A percentile compares a stretch with the other conserved stretches of the same genome.
These are phyloP conservation scores for Ogataea paraovalis DNA, from an alignment of 805 yeast species.

Conservation along the genomic window DNA sequence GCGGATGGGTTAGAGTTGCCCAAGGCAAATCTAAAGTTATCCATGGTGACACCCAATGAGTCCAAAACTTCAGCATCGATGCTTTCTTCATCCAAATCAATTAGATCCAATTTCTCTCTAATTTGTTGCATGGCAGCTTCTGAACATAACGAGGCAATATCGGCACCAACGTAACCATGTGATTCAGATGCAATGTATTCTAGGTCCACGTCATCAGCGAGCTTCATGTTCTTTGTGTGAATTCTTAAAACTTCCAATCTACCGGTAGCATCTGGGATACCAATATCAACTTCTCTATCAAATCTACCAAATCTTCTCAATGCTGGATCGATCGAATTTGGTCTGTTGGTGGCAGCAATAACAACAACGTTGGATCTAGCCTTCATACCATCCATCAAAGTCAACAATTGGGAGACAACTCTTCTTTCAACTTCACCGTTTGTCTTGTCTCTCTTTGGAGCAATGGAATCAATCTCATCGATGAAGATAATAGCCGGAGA, in stretches of 20 bases:
- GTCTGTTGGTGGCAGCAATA: conserved; percentile 94
- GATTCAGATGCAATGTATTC: conserved; percentile 96
- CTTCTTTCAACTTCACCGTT: conserved; percentile 99
- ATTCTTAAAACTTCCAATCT: conserved; percentile 95
- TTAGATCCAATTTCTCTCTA: conserved; percentile 98
- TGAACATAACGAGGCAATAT: conserved; percentile 96
- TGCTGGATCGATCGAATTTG: conserved; percentile 83
- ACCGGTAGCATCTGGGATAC: conserved; percentile 97
- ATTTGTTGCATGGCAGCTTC: conserved; percentile 99
- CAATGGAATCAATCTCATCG: conserved; percentile 98
- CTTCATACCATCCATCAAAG: conserved; percentile 99
- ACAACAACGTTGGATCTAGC: conserved; percentile 98
- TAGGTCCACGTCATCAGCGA: conserved; percentile 90
- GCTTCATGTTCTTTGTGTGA: conserved; percentile 98
- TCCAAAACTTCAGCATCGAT: conserved; percentile 97
- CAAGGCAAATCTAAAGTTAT: conserved; percentile 94
- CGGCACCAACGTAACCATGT: conserved; percentile 99
- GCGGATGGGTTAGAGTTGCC: conserved; percentile 99
- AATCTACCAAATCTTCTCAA: conserved; percentile 82
- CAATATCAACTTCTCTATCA: conserved; percentile 83
- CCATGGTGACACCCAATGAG: conserved; percentile 97
- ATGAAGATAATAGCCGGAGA: conserved; percentile 97
- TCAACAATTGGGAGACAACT: conserved; percentile 95
- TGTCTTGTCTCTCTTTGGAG: conserved; percentile 99
- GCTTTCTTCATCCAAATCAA: conserved; percentile 92